Evolutionary conservation across 805 yeast genomes (phyloP), one percentile per base, ranked within the genome.

Genomic region (Wickerhamiella lipophila): DNA sequence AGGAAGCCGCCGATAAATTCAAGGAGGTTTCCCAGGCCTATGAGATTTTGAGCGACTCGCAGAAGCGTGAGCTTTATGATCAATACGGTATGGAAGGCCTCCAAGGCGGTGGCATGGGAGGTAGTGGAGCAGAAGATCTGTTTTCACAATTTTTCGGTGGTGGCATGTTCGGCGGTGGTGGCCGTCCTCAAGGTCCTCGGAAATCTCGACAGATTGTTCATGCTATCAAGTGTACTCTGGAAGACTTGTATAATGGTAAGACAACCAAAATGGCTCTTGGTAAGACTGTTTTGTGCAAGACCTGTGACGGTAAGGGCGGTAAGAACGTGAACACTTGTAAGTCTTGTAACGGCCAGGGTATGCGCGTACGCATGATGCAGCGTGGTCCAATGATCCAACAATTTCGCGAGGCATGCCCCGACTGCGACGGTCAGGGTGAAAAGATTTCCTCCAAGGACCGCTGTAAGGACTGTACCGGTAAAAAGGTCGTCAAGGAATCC

Each of bases 361-460:
- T 81, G 67, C 84, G 78, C 68, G 81, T 89, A 56, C 82, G 87
- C 57, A 85, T 96, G 47, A 83, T 95, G 73, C 97, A 92, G 70
- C 88, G 92, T 96, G 99, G 99, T 59, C 96, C 95, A 57, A 86
- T 92, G 88, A 83, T 92, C 62, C 99, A 92, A 73, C 83, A 96
- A 75, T 84, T 84, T 78, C 97, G 92, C 72, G 79, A 94, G 42
- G 79, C 78, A 49, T 92, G 99, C 82, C 89, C 83, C 58, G 80
- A 69, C 52, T 92, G 99, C 79, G 70, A 78, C 56, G 98, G 97
- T 64, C 74, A 81, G 52, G 99, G 99, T 65, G 89, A 83, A 66
- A 82, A 81, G 55, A 76, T 87, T 63, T 79, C 82, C 65, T 75
- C 88, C 48, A 82, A 82, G 71, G 95, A 86, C 69, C 77, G 87